Conservation (phyloP, 345 rosid species). For the Camelina laxa region DNA sequence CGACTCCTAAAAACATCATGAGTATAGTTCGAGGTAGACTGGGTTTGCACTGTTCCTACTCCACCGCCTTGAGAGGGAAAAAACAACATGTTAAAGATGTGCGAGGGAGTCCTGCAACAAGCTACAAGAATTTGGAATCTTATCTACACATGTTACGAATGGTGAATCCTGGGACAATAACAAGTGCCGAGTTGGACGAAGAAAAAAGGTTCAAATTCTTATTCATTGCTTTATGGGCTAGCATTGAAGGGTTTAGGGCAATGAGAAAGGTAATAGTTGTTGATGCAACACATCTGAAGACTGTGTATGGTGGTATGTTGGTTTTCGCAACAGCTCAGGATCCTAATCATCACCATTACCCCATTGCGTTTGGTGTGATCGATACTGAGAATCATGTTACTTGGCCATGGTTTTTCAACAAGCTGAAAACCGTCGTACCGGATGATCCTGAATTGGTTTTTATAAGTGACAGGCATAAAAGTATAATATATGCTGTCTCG, state of each 20-base stretch:
- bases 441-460: too few relatives aligned
- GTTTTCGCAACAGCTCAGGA: background rate
- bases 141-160: too few relatives aligned
- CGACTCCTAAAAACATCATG: background rate
- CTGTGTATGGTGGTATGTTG: background rate
- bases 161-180: too few relatives aligned
- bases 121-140: too few relatives aligned
- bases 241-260: too few relatives aligned
- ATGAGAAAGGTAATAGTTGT: too few relatives aligned
- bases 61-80: background rate
- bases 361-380: background rate
- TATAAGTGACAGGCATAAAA: background rate
- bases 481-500: background rate
- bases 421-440: background rate
- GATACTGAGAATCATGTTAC: background rate
- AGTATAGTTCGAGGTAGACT: background rate
- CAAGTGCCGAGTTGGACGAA: too few relatives aligned
- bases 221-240: too few relatives aligned
- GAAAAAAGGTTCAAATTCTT: too few relatives aligned
- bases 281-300: background rate
- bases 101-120: too few relatives aligned
- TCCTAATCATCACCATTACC: background rate
- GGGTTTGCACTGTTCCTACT: background rate
- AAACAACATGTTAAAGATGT: background rate
- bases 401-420: background rate